Base-by-base conservation (phyloP, 1,139 yeast genomes). In the Yamadazyma dushanensis region DNA sequence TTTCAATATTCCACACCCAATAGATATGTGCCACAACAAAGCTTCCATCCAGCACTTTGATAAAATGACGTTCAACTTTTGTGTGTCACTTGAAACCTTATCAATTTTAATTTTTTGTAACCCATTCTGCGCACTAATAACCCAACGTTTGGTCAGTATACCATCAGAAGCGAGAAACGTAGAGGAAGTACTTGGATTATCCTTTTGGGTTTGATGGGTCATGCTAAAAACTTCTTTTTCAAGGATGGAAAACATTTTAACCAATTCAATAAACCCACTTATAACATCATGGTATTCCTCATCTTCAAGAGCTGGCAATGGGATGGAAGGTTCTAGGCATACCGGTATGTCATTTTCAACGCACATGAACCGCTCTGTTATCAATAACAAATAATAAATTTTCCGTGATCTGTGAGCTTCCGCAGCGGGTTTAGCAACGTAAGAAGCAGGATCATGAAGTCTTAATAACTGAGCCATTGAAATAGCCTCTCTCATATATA, bases 341-440 rank as follows among this genome's bases (percentile, higher is more conserved):
- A 63, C 64, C 1, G 72, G 71, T 16, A 65, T 49, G 26, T 58
- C 60, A 39, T 63, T 66, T 34, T 64, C 70, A 25, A 66, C 60
- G 38, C 70, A 63, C 54, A 59, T 59, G 45, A 57, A 66, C 18
- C 73, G 41, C 45, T 66, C 73, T 1, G 71, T 64, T n/a, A 66
- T 64, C 44, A 66, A 46, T n/a, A 66, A 51, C 45, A 63, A 51
- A 42, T 65, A 66, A 45, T 60, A 66, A 3, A 65, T 59, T 35
- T 66, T 66, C 16, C 63, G 45, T 40, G 63, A 50, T 16, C 63
- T 44, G 39, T 66, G 72, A 8, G 52, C 54, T 38, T 63, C 69
- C 5, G 69, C 66, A 2, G 60, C 43, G 1, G 63, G 45, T 32
- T 53, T 56, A 13, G 43, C 34, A 3, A 32, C 31, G 43, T 63